Percentiles rank a stretch among this genome's conserved stretches.
These are phyloP conservation scores for Puccinia polysora DNA, from an alignment of 1,284 basidiomycete genomes.

Conservation along the genomic window DNA sequence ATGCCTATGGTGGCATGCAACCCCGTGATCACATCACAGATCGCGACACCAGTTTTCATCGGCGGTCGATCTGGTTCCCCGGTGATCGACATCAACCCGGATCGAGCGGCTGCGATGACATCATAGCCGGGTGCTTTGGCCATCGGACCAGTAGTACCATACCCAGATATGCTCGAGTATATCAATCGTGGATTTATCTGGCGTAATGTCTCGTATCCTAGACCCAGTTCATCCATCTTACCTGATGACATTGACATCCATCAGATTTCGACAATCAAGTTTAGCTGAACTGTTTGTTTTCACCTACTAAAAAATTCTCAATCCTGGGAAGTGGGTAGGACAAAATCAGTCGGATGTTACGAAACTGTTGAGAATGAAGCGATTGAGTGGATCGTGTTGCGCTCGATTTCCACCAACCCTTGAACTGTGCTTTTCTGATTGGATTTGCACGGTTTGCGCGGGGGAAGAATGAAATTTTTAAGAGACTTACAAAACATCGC, in stretches of 20 bases:
- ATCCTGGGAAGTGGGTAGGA: slow-evolving; percentile 6
- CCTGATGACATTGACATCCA: slow-evolving; percentile 51
- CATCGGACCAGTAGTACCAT: slow-evolving; percentile 89
- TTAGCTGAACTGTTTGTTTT: neutral
- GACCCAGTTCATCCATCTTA: slow-evolving; percentile 75
- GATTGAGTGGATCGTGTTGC: neutral
- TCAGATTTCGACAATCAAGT: neutral
- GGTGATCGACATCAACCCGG: slow-evolving; percentile 90
- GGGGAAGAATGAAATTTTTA: neutral
- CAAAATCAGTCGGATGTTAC: neutral
- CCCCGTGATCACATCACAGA: slow-evolving; percentile 84
- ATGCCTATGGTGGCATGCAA: slow-evolving; percentile 68
- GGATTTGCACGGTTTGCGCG: too few relatives aligned
- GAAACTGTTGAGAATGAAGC: neutral
- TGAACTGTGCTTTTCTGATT: too few relatives aligned
- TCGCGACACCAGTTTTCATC: slow-evolving; percentile 71
- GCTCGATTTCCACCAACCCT: too few relatives aligned
- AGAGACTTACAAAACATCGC: slow-evolving; percentile 61
- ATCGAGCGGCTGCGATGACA: slow-evolving; percentile 83
- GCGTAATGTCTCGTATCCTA: slow-evolving; percentile 77
- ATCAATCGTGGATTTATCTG: slow-evolving; percentile 75
- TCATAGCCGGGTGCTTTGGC: slow-evolving; percentile 75
- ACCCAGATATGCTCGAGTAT: slow-evolving; percentile 87
- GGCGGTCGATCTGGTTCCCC: slow-evolving; percentile 82
- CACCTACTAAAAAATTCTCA: slow-evolving; percentile 39